These are phyloP conservation scores for Salix viminalis DNA, from an alignment of 345 rosid species.

Conservation along the genomic window DNA sequence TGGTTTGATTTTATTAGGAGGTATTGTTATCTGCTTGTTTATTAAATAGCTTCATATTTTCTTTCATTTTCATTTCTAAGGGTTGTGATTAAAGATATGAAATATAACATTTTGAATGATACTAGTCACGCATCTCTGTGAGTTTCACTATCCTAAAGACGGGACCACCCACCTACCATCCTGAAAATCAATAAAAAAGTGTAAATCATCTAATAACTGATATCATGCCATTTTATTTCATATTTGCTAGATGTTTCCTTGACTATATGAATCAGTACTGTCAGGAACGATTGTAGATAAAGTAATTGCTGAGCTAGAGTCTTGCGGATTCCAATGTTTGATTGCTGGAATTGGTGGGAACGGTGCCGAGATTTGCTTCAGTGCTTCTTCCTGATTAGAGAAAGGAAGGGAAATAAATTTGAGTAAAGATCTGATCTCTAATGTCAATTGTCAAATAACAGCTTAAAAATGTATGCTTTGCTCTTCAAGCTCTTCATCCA, in stretches of 20 bases:
- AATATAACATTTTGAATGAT: neutral
- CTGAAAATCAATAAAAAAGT: neutral
- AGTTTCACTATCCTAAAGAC: neutral
- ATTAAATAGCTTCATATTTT: too few species aligned
- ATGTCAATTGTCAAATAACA: neutral
- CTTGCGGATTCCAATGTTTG: conserved; percentile 79
- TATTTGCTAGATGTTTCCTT: conserved; percentile 25
- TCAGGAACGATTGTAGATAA: conserved; percentile 52
- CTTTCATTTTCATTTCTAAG: neutral
- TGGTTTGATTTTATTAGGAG: neutral
- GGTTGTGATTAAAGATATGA: neutral
- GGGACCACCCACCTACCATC: neutral
- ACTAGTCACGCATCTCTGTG: neutral
- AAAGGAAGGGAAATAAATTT: neutral
- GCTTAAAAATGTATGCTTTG: neutral
- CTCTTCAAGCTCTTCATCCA: neutral
- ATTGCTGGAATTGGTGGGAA: conserved; percentile 69
- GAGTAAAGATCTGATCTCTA: neutral
- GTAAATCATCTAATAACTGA: neutral
- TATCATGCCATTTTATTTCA: neutral
- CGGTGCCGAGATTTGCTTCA: conserved; percentile 64
- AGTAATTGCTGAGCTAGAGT: conserved; percentile 62
- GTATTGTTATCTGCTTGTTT: neutral
- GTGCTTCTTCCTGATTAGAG: conserved; percentile 26
- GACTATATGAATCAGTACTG: conserved; percentile 44